Base-by-base conservation (phyloP, 768 basidiomycete species). In the Lentinula sp. region DNA sequence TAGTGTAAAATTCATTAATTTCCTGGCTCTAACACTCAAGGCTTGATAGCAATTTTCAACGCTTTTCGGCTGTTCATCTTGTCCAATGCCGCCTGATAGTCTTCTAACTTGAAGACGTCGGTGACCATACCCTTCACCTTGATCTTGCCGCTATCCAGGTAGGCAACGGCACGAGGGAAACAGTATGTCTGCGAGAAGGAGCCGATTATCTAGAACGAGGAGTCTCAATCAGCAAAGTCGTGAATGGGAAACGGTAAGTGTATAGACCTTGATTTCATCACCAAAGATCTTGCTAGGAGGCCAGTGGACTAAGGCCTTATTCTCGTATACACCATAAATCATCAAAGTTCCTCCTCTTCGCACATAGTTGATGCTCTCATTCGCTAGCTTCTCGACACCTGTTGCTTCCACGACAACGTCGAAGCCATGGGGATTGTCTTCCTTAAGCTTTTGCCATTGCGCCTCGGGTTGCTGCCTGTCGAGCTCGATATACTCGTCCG, bases 311-410 rank as follows among this genome's bases (percentile, higher is more conserved):
- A 82, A 78, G 1, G 91, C 93, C 63, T 86, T 85, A 75, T 94
- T 87, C 71, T 87, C 88, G 70, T 95, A 96, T 42, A 95, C 93
- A 43, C 93, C 93, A 67, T 96, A 96, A 48, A 93, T 81, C 86
- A 93, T 87, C 69, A 93, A 72, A 3, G 91, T 92, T 16, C 91
- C 91, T 15, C 91, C 91, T 32, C 91, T 76, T 37, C 91, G 81
- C 28, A 96, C 94, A 68, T 93, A 94, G 75, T 94, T 86, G 77
- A 95, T 94, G 62, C 90, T 79, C 34, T 92, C 87, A 67, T 93
- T 87, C n/a, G 90, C 93, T 45, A 96, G 73, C 67, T 86, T 86
- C 74, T 94, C 92, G 34, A 89, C 87, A 35, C 94, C 94, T 0
- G 88, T 88, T 55, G 86, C 87, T 70, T 89, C 87, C 32, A 83